phyloP scores from a whole-genome alignment of 225 moss, liverwort and hornwort species.

The Pleurozium schreberi region DNA sequence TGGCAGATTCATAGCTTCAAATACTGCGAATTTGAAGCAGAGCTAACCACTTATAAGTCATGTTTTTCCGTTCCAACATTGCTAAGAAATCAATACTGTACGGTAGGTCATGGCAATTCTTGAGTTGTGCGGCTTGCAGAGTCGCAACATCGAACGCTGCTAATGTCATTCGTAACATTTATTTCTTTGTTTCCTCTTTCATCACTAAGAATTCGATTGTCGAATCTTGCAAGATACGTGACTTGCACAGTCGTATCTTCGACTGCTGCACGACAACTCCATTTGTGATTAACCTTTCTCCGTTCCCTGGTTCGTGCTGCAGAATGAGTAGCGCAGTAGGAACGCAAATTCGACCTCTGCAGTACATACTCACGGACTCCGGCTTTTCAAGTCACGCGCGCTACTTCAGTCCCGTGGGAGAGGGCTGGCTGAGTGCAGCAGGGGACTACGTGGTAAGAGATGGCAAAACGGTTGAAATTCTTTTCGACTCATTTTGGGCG shows the following conservation, averaged over 20 bases:
- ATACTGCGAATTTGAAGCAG: background rate
- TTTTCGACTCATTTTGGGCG: constrained; percentile 45
- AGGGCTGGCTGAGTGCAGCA: constrained; percentile 39
- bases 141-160: background rate
- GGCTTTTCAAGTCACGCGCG: constrained; percentile 29
- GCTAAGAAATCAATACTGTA: background rate
- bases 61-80: background rate
- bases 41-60: background rate
- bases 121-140: background rate
- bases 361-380: constrained; percentile 11
- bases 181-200: background rate
- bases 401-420: constrained; percentile 34
- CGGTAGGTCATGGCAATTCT: background rate
- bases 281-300: background rate
- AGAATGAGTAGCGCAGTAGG: constrained; percentile 19
- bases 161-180: no score
- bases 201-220: background rate
- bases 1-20: background rate
- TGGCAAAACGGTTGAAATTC: constrained; percentile 25
- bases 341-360: constrained; percentile 17
- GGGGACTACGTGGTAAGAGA: constrained; percentile 39
- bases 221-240: background rate
- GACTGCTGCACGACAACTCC: background rate
- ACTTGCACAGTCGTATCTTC: no score
- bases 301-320: background rate